phyloP scores from a whole-genome alignment of 139 green algal species.

The Auxenochlorella pyrenoidosa region DNA sequence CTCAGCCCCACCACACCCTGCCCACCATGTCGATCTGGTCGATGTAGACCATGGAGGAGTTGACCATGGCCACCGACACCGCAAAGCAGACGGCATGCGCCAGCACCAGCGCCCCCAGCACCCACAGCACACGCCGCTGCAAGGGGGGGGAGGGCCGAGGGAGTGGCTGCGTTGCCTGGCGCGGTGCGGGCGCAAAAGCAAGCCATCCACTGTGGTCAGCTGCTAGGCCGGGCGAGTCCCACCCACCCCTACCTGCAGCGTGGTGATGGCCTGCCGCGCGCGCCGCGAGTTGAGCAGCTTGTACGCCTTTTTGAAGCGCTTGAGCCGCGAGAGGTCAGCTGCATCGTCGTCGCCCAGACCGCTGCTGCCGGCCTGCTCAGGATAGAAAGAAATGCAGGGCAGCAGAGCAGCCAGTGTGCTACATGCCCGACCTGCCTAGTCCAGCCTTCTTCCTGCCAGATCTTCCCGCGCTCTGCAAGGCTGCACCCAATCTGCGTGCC shows the following conservation, averaged over 20 bases:
- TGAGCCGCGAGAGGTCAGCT: conserved; percentile 13
- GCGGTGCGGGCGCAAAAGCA: too few species aligned
- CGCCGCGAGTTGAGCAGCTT: conserved; percentile 18
- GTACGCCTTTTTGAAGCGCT: conserved; percentile 25
- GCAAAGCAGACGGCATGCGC: conserved; percentile 4
- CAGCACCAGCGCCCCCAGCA: conserved; percentile 1
- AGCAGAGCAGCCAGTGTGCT: too few species aligned
- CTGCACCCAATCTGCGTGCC: background rate
- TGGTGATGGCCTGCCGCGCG: conserved; percentile 17
- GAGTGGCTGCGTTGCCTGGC: too few species aligned
- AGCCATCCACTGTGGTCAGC: too few species aligned
- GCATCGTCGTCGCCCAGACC: background rate
- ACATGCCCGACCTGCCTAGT: too few species aligned
- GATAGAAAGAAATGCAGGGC: too few species aligned
- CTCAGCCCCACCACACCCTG: too few species aligned
- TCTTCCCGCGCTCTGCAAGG: too few species aligned
- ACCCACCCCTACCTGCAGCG: background rate
- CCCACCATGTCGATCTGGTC: background rate
- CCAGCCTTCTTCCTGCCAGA: too few species aligned
- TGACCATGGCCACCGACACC: background rate
- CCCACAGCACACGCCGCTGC: background rate
- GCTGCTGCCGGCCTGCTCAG: conserved; percentile 8
- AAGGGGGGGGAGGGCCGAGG: background rate
- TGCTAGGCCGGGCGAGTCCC: too few species aligned
- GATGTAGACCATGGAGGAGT: conserved; percentile 11